These are phyloP conservation scores for Boletus tomentosulus DNA, from an alignment of 768 basidiomycete genomes.

Conservation along the genomic window DNA sequence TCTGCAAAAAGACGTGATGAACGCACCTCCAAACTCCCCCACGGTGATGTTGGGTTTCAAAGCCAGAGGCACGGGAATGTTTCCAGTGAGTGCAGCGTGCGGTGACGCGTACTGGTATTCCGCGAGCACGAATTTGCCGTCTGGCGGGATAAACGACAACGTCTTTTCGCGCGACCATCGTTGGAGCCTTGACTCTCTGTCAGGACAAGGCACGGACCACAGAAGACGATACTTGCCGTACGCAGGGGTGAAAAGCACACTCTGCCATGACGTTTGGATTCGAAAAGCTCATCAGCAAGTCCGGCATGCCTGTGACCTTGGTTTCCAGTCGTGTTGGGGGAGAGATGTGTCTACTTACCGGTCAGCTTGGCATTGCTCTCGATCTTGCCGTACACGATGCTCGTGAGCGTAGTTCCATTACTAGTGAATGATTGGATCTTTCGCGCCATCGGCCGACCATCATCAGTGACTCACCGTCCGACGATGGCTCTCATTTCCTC, in stretches of 20 bases:
- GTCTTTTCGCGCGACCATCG: slow-evolving; percentile 73
- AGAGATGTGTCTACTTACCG: slow-evolving; percentile 40
- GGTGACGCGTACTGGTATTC: slow-evolving; percentile 70
- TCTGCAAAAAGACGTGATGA: neutral
- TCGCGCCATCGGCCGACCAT: neutral
- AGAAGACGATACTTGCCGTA: slow-evolving; percentile 53
- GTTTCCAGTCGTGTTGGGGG: neutral
- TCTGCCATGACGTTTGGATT: slow-evolving; percentile 72
- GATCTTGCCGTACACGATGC: slow-evolving; percentile 72
- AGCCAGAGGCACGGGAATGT: slow-evolving; percentile 48
- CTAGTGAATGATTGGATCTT: slow-evolving; percentile 33
- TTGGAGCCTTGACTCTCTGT: slow-evolving; percentile 50
- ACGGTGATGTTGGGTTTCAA: slow-evolving; percentile 41
- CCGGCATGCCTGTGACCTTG: slow-evolving; percentile 69
- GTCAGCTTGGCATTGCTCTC: slow-evolving; percentile 74
- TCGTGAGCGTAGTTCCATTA: slow-evolving; percentile 61
- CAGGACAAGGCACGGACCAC: slow-evolving; percentile 2
- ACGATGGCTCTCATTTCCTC: slow-evolving; percentile 66
- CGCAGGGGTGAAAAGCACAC: slow-evolving; percentile 88
- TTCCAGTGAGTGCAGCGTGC: slow-evolving; percentile 34
- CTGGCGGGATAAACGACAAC: slow-evolving; percentile 91
- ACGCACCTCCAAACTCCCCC: slow-evolving; percentile 31
- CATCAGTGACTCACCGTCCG: slow-evolving; percentile 22
- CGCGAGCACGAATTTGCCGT: slow-evolving; percentile 79
- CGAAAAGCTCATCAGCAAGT: slow-evolving; percentile 71